Percentiles rank a stretch among this genome's conserved stretches.
Evolutionary conservation across 148 eudicot genomes (phyloP).

Genomic region (Camellia lanceoleosa): DNA sequence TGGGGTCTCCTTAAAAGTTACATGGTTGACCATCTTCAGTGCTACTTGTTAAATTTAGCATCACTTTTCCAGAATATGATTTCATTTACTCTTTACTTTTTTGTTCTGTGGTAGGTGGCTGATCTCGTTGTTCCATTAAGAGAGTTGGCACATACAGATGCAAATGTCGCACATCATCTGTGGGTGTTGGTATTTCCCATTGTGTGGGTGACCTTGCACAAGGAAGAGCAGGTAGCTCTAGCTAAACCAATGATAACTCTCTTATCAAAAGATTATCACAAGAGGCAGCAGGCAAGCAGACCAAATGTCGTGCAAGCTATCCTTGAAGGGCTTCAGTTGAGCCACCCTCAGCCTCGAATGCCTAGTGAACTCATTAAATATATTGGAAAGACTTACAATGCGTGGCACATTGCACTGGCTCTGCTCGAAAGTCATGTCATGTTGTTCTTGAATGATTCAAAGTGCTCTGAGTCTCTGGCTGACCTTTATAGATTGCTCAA

Average conservation of each 20-base stretch:
- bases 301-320: slow-evolving; percentile 99
- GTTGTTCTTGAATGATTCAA: slow-evolving; percentile 83
- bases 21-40: slow-evolving; percentile 2
- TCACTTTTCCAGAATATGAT: background rate
- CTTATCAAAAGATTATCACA: slow-evolving; percentile 93
- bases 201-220: slow-evolving; percentile 96
- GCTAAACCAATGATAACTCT: slow-evolving; percentile 96
- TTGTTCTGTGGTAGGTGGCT: slow-evolving; percentile 58
- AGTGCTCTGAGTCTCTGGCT: slow-evolving; percentile 94
- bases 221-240: slow-evolving; percentile 90
- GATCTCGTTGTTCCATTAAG: slow-evolving; percentile 91
- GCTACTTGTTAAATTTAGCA: slow-evolving; percentile 1
- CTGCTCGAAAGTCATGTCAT: slow-evolving; percentile 97
- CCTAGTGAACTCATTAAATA: slow-evolving; percentile 97
- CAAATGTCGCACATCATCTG: slow-evolving; percentile 98
- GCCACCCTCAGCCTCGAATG: slow-evolving; percentile 99
- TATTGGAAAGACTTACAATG: slow-evolving; percentile 96
- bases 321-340: slow-evolving; percentile 94
- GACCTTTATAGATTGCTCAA: slow-evolving; percentile 95
- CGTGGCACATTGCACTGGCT: slow-evolving; percentile 95
- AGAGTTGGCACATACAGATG: slow-evolving; percentile 98
- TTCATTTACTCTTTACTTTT: background rate
- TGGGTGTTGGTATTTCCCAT: slow-evolving; percentile 99
- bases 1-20: background rate
- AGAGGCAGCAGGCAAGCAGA: slow-evolving; percentile 78